Base-by-base conservation (phyloP, 345 rosid species). In the Salix dunnii region DNA sequence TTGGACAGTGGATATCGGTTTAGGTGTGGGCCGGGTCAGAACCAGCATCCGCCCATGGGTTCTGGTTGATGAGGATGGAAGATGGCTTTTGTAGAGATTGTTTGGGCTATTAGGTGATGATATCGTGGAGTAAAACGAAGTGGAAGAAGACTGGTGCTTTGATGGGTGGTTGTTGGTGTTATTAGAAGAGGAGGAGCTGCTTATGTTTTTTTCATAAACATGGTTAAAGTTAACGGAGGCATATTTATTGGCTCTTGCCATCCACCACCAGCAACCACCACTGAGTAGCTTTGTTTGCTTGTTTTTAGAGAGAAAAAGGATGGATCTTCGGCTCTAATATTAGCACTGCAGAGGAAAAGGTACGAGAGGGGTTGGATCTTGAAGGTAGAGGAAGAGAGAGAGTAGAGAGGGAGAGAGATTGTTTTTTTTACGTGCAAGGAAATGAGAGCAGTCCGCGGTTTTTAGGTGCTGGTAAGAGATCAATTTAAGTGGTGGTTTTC, bases 21-120 rank as follows among this genome's bases (percentile, higher is more conserved):
- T 92, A 4, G 89, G 85, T 4, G 92, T 43, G 62, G 96, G 85
- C 62, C 90, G 93, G 83, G 90, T 89, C 84, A 94, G 87, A 82
- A 94, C 93, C 65, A 92, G 91, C 96, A 94, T 94, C 48, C 97
- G 98, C 81, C 98, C 96, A 74, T 87, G 86, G 85, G 89, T 70
- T 36, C 87, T 82, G 35, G 73, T 49, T 11, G 83, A 71, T 7
- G 82, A 43, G 17, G 49, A 43, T 43, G 49, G 62, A 40, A 76
- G 77, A 46, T 69, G 78, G 77, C 74, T 73, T 73, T 78, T 82
- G 71, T 79, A 65, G 17, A 68, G 68, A 80, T 71, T 76, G 71
- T 49, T 38, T 18, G 38, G n/a, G 28, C 23, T 60, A 13, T 13
- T 58, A 33, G 78, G 64, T 12, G 83, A 82, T 71, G 87, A 76